Evolutionary conservation across 345 rosid species (phyloP).

Genomic region (Rhodomyrtus tomentosa): DNA sequence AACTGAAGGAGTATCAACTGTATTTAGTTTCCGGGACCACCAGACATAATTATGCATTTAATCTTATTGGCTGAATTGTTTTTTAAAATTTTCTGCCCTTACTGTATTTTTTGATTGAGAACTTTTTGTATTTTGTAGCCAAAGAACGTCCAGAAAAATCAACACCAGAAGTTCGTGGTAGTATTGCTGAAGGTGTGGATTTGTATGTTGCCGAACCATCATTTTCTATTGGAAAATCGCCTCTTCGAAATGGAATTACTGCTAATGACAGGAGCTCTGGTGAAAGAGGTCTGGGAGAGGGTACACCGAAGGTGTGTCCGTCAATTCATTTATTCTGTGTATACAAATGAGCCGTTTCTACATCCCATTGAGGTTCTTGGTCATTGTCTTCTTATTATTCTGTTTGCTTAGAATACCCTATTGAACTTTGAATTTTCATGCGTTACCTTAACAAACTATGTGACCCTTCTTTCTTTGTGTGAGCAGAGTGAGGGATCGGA

Average conservation of each 20-base stretch:
- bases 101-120: neutral
- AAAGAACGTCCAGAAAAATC: constrained; percentile 10
- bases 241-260: constrained; percentile 30
- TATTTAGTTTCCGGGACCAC: too few relatives aligned
- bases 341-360: neutral
- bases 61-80: neutral
- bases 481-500: constrained; percentile 81
- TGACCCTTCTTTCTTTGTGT: constrained; percentile 6
- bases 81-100: neutral
- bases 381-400: neutral
- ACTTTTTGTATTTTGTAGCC: constrained; percentile 4
- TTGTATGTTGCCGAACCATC: constrained; percentile 24
- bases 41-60: neutral
- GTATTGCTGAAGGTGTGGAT: constrained; percentile 14
- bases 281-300: constrained; percentile 83
- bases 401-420: neutral
- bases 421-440: neutral
- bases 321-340: neutral
- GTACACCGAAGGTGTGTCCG: constrained; percentile 78
- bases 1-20: too few relatives aligned
- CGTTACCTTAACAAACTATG: neutral
- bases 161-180: constrained; percentile 1
- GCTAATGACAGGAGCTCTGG: constrained; percentile 27
- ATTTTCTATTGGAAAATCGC: constrained; percentile 46
- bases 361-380: neutral